Conservation (phyloP, 177 flowering plant genomes). For the Vitis hybrid region DNA sequence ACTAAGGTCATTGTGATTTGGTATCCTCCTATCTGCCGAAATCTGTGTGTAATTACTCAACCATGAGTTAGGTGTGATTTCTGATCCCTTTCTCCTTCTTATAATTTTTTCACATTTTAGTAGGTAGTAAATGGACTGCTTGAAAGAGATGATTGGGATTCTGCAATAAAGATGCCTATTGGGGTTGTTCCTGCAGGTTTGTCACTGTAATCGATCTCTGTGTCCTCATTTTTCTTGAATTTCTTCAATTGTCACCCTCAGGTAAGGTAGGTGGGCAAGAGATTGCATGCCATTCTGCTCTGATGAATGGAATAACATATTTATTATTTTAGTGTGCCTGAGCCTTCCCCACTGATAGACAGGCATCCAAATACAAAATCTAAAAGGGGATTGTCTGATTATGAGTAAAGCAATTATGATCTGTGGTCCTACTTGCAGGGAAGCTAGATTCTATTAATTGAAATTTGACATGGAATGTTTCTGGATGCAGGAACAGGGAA, state of each 20-base stretch:
- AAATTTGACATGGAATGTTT: background rate
- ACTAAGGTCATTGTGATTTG: background rate
- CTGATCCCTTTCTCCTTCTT: constrained; percentile 7
- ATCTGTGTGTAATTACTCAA: too few species aligned
- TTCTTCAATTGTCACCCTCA: background rate
- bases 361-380: too few species aligned
- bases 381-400: background rate
- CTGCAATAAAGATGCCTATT: constrained; percentile 84
- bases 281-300: too few species aligned
- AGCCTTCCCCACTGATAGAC: too few species aligned
- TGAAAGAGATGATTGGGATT: constrained; percentile 79
- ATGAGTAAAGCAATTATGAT: background rate
- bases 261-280: too few species aligned
- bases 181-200: constrained; percentile 93
- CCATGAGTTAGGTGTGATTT: background rate
- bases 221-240: background rate
- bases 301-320: too few species aligned
- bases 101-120: constrained; percentile 43
- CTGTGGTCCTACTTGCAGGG: background rate
- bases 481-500: constrained; percentile 80
- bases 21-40: background rate
- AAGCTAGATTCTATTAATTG: background rate
- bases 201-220: background rate
- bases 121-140: constrained; percentile 98
- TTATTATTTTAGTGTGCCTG: too few species aligned